Percentiles rank a stretch among this genome's conserved stretches.
These are phyloP conservation scores for Catharanthus roseus DNA, from an alignment of 257 asterid genomes.

Conservation along the genomic window DNA sequence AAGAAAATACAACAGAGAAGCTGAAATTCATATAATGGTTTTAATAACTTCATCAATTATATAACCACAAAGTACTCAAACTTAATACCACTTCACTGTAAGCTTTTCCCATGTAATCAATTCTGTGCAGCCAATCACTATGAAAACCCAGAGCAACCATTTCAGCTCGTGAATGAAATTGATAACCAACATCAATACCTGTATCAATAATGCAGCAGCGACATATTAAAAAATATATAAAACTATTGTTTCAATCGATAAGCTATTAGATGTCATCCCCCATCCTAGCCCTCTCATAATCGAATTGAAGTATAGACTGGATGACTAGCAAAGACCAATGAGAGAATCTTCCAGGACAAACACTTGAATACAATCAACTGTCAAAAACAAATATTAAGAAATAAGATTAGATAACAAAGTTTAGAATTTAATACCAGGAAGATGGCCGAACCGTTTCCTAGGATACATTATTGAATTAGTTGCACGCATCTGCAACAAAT, in stretches of 20 bases:
- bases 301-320: not conserved
- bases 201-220: constrained; percentile 1
- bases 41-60: not conserved
- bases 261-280: not conserved
- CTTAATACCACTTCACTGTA: constrained; percentile 14
- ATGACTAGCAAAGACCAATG: not conserved
- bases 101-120: not conserved
- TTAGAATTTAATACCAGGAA: constrained; percentile 9
- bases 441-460: constrained; percentile 9
- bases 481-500: constrained; percentile 8
- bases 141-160: not conserved
- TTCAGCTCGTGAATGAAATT: not conserved
- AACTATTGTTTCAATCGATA: not conserved
- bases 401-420: not conserved
- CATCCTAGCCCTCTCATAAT: not conserved
- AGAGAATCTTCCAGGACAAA: not conserved
- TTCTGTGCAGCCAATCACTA: not conserved
- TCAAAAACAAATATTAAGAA: not conserved
- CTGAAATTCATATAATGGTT: not conserved
- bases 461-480: constrained; percentile 12
- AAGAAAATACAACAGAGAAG: not conserved
- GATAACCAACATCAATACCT: constrained; percentile 15
- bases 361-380: not conserved
- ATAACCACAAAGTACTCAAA: not conserved
- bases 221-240: too few relatives aligned